phyloP scores from a whole-genome alignment of 2,329 filamentous ascomycete species.

The Diatrype stigma region DNA sequence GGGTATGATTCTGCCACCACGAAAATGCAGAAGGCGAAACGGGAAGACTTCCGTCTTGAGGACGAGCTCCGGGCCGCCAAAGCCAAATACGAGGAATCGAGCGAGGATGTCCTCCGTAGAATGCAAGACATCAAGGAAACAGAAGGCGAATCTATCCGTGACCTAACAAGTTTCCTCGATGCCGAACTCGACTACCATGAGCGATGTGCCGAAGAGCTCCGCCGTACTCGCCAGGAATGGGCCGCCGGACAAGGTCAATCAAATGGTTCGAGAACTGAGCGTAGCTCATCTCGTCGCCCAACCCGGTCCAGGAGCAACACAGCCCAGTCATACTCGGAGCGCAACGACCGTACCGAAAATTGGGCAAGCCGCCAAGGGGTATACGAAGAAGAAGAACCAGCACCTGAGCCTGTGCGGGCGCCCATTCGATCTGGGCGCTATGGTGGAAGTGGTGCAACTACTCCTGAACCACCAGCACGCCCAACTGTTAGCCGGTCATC shows the following conservation, averaged over 20 bases:
- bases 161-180: conserved; percentile 78
- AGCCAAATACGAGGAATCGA: conserved; percentile 93
- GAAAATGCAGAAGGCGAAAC: conserved; percentile 91
- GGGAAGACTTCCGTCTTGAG: conserved; percentile 88
- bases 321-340: conserved; percentile 38
- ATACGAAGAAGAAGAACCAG: conserved; percentile 30
- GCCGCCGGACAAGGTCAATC: conserved; percentile 21
- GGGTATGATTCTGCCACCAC: conserved; percentile 86
- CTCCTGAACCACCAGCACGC: conserved; percentile 22
- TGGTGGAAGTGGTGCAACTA: conserved; percentile 18
- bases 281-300: conserved; percentile 15
- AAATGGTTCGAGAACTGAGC: conserved; percentile 19
- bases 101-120: conserved; percentile 81
- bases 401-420: conserved; percentile 38
- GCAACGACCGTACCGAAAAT: conserved; percentile 32
- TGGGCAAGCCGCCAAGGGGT: conserved; percentile 27
- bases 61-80: conserved; percentile 89
- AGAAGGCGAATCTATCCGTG: conserved; percentile 75
- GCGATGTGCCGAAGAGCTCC: conserved; percentile 78
- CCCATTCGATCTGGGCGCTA: conserved; percentile 37
- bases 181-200: conserved; percentile 90
- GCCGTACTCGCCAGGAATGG: conserved; percentile 48
- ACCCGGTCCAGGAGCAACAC: conserved; percentile 45
- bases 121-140: conserved; percentile 97
- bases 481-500: conserved; percentile 24